Percentiles rank a stretch among this genome's conserved stretches.
These are phyloP conservation scores for Strobilomyces confusus DNA, from an alignment of 768 basidiomycete genomes.

Conservation along the genomic window DNA sequence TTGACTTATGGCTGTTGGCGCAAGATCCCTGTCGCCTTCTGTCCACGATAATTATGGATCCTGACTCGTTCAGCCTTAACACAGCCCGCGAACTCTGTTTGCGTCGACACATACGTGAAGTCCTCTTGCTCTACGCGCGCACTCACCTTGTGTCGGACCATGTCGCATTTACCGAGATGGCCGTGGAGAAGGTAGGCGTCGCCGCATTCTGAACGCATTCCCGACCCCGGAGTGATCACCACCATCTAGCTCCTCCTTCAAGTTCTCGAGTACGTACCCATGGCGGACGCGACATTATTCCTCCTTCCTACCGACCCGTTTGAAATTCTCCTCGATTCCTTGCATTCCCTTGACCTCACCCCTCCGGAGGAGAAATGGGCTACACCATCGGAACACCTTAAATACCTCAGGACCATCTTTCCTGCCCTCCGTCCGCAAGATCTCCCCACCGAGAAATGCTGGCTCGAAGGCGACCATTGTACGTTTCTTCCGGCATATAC, in stretches of 20 bases:
- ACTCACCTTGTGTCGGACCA: conserved; percentile 54
- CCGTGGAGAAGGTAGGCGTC: conserved; percentile 41
- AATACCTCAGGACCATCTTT: conserved; percentile 19
- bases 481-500: conserved; percentile 21
- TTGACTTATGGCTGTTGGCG: background rate
- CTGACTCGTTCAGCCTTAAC: conserved; percentile 15
- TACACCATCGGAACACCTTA: conserved; percentile 23
- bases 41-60: conserved; percentile 13
- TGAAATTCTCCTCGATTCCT: conserved; percentile 37
- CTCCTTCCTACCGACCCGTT: conserved; percentile 54
- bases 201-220: background rate
- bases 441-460: conserved; percentile 37
- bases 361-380: conserved; percentile 44
- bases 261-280: conserved; percentile 41
- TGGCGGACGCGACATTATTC: conserved; percentile 49
- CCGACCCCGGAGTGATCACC: background rate
- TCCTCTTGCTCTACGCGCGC: conserved; percentile 52
- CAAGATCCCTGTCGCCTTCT: background rate
- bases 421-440: conserved; percentile 17
- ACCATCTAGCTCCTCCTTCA: conserved; percentile 38
- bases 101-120: conserved; percentile 46
- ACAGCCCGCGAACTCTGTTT: conserved; percentile 21
- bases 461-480: conserved; percentile 36
- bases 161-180: conserved; percentile 47
- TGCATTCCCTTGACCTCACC: conserved; percentile 29